A percentile compares a stretch with the other conserved stretches of the same genome.
Evolutionary conservation across 2,329 filamentous ascomycete species (phyloP).

Genomic region (Diaporthe longicolla): DNA sequence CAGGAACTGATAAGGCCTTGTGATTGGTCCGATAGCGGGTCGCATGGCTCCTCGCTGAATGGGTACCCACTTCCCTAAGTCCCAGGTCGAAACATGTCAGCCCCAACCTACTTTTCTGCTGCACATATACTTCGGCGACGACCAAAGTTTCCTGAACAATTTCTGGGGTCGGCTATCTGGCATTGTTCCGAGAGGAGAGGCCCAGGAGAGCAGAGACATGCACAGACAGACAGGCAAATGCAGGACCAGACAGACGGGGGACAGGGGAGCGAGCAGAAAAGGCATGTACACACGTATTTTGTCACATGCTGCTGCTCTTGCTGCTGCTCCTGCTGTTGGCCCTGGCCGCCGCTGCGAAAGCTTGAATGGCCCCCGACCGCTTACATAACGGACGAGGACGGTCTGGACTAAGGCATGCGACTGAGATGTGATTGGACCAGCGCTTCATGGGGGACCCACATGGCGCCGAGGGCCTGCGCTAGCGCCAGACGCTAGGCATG

Average conservation of each 20-base stretch:
- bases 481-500: slow-evolving; percentile 29
- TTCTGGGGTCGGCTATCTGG: not conserved
- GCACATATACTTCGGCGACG: not conserved
- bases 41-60: slow-evolving; percentile 28
- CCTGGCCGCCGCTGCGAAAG: slow-evolving; percentile 10
- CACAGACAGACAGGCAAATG: not conserved
- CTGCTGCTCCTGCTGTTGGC: not conserved
- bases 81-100: slow-evolving; percentile 1
- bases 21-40: slow-evolving; percentile 36
- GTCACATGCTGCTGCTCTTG: slow-evolving; percentile 25
- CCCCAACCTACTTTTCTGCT: not conserved
- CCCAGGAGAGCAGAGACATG: not conserved
- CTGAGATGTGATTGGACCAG: not conserved
- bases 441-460: not conserved
- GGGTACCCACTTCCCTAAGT: slow-evolving; percentile 19
- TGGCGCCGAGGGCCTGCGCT: slow-evolving; percentile 33
- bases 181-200: not conserved
- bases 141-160: not conserved
- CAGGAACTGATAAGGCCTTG: not conserved
- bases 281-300: not conserved
- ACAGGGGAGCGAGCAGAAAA: not conserved
- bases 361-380: slow-evolving; percentile 11
- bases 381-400: slow-evolving; percentile 13
- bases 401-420: slow-evolving; percentile 21
- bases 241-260: not conserved